Base-by-base conservation (phyloP, 2,329 filamentous ascomycete species). In the Diplodia mutila region DNA sequence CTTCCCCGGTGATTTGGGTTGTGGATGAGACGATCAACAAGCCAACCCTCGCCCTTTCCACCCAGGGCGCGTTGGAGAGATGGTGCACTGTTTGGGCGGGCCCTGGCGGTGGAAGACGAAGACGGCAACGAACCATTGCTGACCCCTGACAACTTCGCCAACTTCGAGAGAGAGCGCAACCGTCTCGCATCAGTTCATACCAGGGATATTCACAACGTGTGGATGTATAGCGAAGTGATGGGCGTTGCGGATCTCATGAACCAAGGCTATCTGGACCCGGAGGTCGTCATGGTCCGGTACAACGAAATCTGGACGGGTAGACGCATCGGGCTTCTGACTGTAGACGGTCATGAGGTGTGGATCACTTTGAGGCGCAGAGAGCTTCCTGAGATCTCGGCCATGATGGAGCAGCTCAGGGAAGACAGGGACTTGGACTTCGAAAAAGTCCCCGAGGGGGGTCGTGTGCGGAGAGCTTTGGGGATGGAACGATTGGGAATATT, bases 61-160 rank as follows among this genome's bases (percentile, higher is more conserved):
- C n/a, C n/a, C n/a, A n/a, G n/a, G n/a, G n/a, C n/a, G n/a, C n/a
- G n/a, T n/a, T n/a, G n/a, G n/a, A n/a, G n/a, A n/a, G n/a, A n/a
- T n/a, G n/a, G n/a, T n/a, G n/a, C n/a, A n/a, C n/a, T n/a, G n/a
- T n/a, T n/a, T n/a, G n/a, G n/a, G n/a, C n/a, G n/a, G n/a, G n/a
- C n/a, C n/a, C n/a, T 46, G 7, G 7, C n/a, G 7, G 42, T 21
- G 0, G 42, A 46, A 3, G 42, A 46, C 18, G 42, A 11, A 0
- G 9, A 21, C 4, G 42, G 42, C 42, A 21, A 46, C 8, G 42
- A 46, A 4, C 7, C 9, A 0, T 18, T n/a, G 2, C 42, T 46
- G 7, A 3, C 0, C 1, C 42, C 2, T 0, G 11, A 1, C 0
- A 46, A 46, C 8, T 46, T 46, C n/a, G 42, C 2, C 0, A 11